Evolutionary conservation across 1,284 basidiomycete genomes (phyloP), one percentile per base, ranked within the genome.

Genomic region (Apiotrichum laibachii): DNA sequence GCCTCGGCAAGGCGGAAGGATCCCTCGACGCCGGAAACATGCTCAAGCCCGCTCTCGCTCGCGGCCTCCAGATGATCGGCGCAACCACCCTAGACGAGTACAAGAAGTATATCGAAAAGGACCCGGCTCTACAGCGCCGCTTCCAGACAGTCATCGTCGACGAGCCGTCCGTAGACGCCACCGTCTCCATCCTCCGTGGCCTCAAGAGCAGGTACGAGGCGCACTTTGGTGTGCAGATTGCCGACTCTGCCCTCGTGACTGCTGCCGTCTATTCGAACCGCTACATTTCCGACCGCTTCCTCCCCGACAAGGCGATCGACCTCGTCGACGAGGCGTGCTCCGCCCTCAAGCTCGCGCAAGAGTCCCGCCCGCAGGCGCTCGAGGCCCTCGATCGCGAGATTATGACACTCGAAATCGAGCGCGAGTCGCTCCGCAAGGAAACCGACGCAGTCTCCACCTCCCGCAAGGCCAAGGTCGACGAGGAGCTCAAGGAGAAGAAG

Each of bases 11-110:
- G 76, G 84, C 90, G 0, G 92, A 95, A 79, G 92, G 92, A 11
- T 88, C 88, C 60, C 88, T 96, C 64, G 91, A 95, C 67, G 92
- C 89, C 1, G 90, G 89, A 0, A 90, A 95, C 58, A 76, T 76
- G 70, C 72, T 75, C 65, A 77, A 77, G 62, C 75, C 77, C 16
- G 88, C 90, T 0, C 82, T 94, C 5, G 91, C 90, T 2, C 81
- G 90, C 44, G 92, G 92, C 3, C 79, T 94, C 5, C 88, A 90
- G 70, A 84, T 93, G 2, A 88, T 93, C 8, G 91, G 91, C 34
- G 90, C 91, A 0, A 93, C 91, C 0, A 93, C 91, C 1, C 85
- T 88, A 21, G 90, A 94, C 69, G 92, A 96, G 72, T 96, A 93
- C 73, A 83, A 90, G 37, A 91, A 92, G 75, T 89, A 88, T 0